Evolutionary conservation across 768 basidiomycete species (phyloP), one percentile per base, ranked within the genome.

Genomic region (Suillus tomentosus): DNA sequence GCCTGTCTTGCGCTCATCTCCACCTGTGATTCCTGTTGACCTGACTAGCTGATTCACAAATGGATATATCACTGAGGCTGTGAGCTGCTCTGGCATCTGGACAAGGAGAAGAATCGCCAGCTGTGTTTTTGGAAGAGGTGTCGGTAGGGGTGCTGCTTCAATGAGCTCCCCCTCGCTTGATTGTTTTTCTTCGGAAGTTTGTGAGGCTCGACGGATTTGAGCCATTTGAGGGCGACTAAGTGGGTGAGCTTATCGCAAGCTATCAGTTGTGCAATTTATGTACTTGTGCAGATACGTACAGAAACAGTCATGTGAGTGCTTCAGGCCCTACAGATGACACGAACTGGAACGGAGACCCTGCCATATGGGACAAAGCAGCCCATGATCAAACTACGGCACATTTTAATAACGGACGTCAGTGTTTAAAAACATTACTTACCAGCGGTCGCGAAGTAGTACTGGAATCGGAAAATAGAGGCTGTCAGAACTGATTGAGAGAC

Each of bases 31-130:
- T 0, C 80, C 81, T 10, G 79, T 79, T n/a, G 79, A 76, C 51
- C 79, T 73, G 50, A 84, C 77, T 42, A 82, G 76, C 60, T 83
- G 78, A 56, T 78, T 79, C 42, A 82, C 74, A 66, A 84, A 83
- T 3, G 82, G 82, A 63, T 82, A 80, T 37, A 83, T 78, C 22
- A 82, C 82, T 1, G 77, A 74, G 5, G 76, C 76, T 11, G 78
- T 75, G 19, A 82, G 72, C 10, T 82, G 81, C 66, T 84, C 82
- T 22, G 79, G 70, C 22, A 80, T 71, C 67, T 82, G 81, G 48
- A 82, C 75, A 60, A 79, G 65, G 62, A 74, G 72, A 24, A 79
- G 66, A 57, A 81, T 75, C 62, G 77, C 70, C 6, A 82, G 65
- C 62, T 81, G 81, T 37, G 78, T 65, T 57, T 73, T 77, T 5